These are phyloP conservation scores for Irpex sp. DNA, from an alignment of 1,284 basidiomycete genomes.

Conservation along the genomic window DNA sequence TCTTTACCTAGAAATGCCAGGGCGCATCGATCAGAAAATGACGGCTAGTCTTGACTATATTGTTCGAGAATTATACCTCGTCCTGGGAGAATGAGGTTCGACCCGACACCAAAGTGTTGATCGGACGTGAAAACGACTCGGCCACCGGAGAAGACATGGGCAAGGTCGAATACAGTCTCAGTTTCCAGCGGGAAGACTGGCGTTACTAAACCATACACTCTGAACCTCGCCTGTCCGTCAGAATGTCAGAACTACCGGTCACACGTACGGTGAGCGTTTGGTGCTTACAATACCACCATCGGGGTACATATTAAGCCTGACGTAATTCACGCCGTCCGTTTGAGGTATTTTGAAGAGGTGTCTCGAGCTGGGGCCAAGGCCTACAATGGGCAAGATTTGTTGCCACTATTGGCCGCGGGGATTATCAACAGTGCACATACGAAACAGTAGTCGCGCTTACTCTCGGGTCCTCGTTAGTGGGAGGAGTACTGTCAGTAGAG, in stretches of 20 bases:
- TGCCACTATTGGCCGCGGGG: conserved; percentile 56
- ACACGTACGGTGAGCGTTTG: background rate
- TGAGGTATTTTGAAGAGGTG: conserved; percentile 81
- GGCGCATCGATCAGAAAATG: background rate
- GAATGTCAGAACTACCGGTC: conserved; percentile 11
- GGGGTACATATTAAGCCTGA: conserved; percentile 95
- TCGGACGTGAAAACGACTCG: conserved; percentile 80
- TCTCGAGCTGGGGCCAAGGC: conserved; percentile 78
- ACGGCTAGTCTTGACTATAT: background rate
- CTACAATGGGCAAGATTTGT: conserved; percentile 73
- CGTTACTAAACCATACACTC: conserved; percentile 80
- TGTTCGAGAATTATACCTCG: conserved; percentile 48
- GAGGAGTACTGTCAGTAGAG: conserved; percentile 39
- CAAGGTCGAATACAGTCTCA: conserved; percentile 72
- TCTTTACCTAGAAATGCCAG: conserved; percentile 49
- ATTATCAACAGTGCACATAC: background rate
- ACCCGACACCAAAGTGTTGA: conserved; percentile 92
- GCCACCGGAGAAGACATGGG: conserved; percentile 89
- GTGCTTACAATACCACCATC: conserved; percentile 85
- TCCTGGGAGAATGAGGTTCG: conserved; percentile 90
- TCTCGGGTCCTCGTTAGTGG: conserved; percentile 21
- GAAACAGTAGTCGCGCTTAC: background rate
- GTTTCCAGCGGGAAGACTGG: conserved; percentile 56
- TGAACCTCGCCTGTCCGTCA: conserved; percentile 70
- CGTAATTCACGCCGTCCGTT: conserved; percentile 63